A percentile compares a stretch with the other conserved stretches of the same genome.
Conservation (phyloP, 306 rosid genomes). For the Vachellia pachyceras region DNA sequence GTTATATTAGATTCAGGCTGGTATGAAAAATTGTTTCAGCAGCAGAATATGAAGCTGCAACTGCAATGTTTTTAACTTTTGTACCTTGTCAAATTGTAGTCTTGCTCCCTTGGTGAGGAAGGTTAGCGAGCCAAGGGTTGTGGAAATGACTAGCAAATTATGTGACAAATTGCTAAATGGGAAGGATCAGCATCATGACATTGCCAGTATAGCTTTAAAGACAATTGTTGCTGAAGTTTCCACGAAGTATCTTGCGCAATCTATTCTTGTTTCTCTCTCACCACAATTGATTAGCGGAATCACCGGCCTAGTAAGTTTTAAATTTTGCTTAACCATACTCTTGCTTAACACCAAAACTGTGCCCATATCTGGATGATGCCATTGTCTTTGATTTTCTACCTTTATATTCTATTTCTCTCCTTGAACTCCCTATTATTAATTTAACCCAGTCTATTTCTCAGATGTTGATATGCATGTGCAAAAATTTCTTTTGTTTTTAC, state of each 20-base stretch:
- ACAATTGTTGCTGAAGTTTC: constrained; percentile 93
- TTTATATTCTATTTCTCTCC: background rate
- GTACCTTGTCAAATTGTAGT: constrained; percentile 51
- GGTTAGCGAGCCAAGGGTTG: constrained; percentile 81
- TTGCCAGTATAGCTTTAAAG: constrained; percentile 97
- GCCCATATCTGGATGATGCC: constrained; percentile 15
- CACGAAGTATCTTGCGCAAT: constrained; percentile 84
- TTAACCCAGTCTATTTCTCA: constrained; percentile 18
- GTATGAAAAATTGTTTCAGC: background rate
- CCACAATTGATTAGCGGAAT: constrained; percentile 85
- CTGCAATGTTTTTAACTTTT: background rate
- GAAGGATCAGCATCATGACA: constrained; percentile 94
- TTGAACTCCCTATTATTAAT: background rate
- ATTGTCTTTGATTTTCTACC: constrained; percentile 11
- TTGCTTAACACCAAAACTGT: constrained; percentile 13
- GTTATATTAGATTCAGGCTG: constrained; percentile 27
- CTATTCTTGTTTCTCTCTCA: constrained; percentile 71
- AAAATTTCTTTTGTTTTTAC: constrained; percentile 22
- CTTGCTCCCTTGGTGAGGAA: constrained; percentile 96
- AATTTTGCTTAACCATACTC: constrained; percentile 16
- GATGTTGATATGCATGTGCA: constrained; percentile 16
- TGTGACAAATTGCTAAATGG: constrained; percentile 88
- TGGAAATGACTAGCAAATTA: constrained; percentile 84
- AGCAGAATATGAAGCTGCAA: background rate
- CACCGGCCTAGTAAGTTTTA: constrained; percentile 72